phyloP scores from a whole-genome alignment of 2,329 filamentous ascomycete genomes.

The Talaromyces sp. region DNA sequence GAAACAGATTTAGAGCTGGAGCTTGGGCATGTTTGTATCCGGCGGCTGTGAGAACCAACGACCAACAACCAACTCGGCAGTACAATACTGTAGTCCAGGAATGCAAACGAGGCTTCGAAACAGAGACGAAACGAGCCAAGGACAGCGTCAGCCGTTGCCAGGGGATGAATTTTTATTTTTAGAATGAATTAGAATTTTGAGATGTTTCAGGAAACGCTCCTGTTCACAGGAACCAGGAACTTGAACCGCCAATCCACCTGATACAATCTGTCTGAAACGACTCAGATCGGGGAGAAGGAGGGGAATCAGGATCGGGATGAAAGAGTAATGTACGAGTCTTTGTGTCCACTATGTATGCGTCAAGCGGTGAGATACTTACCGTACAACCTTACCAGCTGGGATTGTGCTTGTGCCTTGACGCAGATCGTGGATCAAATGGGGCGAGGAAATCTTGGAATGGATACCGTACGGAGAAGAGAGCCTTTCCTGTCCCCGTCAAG shows the following conservation, averaged over 20 bases:
- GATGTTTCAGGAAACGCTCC: neutral
- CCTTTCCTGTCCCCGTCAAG: too few species aligned
- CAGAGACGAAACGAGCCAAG: slow-evolving; percentile 12
- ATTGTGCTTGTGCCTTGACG: too few species aligned
- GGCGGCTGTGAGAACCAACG: neutral
- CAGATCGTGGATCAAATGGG: too few species aligned
- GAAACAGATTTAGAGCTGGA: neutral
- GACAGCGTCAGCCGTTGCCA: slow-evolving; percentile 12
- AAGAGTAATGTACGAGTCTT: too few species aligned
- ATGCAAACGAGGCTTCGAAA: neutral
- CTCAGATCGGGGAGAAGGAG: neutral
- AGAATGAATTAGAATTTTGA: neutral
- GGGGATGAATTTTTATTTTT: slow-evolving; percentile 6
- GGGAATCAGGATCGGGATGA: too few species aligned
- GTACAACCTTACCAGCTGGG: too few species aligned
- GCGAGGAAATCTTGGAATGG: too few species aligned
- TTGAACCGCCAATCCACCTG: neutral
- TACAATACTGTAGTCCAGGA: neutral
- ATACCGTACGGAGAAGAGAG: too few species aligned
- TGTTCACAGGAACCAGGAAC: too few species aligned
- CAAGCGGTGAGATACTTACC: too few species aligned
- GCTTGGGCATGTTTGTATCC: neutral
- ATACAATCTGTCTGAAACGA: slow-evolving; percentile 1
- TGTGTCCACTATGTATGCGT: too few species aligned
- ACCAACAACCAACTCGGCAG: neutral